phyloP scores from a whole-genome alignment of 2,329 filamentous ascomycete genomes.

The Fonsecaea pugnacius region DNA sequence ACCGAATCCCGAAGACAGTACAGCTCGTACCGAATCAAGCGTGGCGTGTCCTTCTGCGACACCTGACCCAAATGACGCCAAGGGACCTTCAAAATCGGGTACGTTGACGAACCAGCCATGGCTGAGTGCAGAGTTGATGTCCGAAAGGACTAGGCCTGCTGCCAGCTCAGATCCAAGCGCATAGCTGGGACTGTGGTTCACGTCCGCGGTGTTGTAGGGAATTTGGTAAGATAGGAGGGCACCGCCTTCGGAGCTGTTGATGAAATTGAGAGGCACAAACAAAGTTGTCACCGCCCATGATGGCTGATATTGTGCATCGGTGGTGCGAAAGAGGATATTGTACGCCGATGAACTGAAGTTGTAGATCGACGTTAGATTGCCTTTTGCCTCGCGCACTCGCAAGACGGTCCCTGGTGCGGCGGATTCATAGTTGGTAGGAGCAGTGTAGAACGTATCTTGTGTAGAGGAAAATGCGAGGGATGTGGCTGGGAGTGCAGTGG shows the following conservation, averaged over 20 bases:
- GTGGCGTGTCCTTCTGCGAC: constrained; percentile 50
- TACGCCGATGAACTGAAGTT: constrained; percentile 31
- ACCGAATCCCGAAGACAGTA: constrained; percentile 44
- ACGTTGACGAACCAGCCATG: constrained; percentile 55
- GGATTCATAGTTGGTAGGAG: constrained; percentile 40
- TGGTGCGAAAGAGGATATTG: constrained; percentile 50
- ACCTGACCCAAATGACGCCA: constrained; percentile 50
- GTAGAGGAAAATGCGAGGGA: neutral
- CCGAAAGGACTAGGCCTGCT: constrained; percentile 14
- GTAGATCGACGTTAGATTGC: constrained; percentile 35
- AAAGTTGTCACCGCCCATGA: constrained; percentile 48
- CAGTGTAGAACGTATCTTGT: constrained; percentile 41
- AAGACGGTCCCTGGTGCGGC: constrained; percentile 40
- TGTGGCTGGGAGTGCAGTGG: neutral
- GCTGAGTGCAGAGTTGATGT: constrained; percentile 46
- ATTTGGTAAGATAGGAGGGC: constrained; percentile 52
- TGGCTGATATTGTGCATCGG: constrained; percentile 44
- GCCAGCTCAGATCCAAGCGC: constrained; percentile 42
- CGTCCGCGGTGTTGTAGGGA: constrained; percentile 40
- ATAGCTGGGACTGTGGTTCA: constrained; percentile 41
- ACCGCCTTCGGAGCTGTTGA: constrained; percentile 26
- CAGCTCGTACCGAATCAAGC: constrained; percentile 51
- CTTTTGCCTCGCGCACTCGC: constrained; percentile 36
- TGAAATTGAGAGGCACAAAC: constrained; percentile 39
- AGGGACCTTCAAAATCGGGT: constrained; percentile 54